Percentiles rank a stretch among this genome's conserved stretches.
These are phyloP conservation scores for Hippophae rhamnoides DNA, from an alignment of 306 rosid genomes.

Conservation along the genomic window DNA sequence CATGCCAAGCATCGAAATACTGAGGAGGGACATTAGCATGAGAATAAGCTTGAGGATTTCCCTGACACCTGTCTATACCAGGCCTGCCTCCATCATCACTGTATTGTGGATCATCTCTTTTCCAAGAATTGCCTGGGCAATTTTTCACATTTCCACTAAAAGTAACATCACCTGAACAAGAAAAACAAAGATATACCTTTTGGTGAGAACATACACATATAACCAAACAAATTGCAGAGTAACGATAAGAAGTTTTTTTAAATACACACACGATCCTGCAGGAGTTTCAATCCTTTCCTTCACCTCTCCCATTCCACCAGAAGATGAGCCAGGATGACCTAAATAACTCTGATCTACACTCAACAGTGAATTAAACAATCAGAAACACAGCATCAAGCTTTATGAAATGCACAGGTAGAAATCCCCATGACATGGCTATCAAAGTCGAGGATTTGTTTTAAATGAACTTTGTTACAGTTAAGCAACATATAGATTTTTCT, in stretches of 20 bases:
- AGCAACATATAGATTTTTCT: no score
- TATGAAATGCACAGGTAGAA: not conserved
- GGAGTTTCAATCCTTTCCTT: conserved; percentile 43
- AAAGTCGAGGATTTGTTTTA: not conserved
- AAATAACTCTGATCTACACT: conserved; percentile 45
- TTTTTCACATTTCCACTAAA: conserved; percentile 32
- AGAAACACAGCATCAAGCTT: conserved; percentile 4
- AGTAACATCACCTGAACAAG: conserved; percentile 47
- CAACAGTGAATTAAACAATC: conserved; percentile 21
- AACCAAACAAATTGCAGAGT: conserved; percentile 6
- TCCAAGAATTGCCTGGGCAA: conserved; percentile 42
- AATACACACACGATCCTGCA: conserved; percentile 35
- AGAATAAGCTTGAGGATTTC: conserved; percentile 64
- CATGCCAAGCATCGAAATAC: conserved; percentile 78
- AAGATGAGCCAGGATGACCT: conserved; percentile 50
- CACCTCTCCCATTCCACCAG: conserved; percentile 28
- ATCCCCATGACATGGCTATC: not conserved
- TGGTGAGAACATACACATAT: not conserved
- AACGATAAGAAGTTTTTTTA: conserved; percentile 11
- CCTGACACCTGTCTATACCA: conserved; percentile 66
- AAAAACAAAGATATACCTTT: conserved; percentile 3
- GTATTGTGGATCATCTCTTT: conserved; percentile 49
- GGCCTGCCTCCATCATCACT: conserved; percentile 56
- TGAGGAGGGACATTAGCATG: conserved; percentile 52
- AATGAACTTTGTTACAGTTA: no score